Evolutionary conservation across 1,139 yeast genomes (phyloP), one percentile per base, ranked within the genome.

Genomic region (Hansenula lynferdii): DNA sequence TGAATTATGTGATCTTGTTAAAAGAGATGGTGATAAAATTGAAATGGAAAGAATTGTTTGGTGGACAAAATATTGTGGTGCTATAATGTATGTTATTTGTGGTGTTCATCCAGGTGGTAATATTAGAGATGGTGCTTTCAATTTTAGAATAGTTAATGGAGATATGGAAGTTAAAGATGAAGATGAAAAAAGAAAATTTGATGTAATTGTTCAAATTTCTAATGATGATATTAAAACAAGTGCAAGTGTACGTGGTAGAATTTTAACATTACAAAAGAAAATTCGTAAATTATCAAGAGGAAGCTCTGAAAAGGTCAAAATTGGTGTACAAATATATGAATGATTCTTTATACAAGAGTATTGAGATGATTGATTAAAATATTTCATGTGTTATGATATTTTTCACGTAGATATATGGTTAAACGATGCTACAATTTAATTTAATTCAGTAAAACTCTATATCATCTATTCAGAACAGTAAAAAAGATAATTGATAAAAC

Each of bases 81-180:
- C 78, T 40, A 67, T 80, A 47, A 77, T 80, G 83, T 80, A 76
- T 56, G 82, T 80, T 31, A 72, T 80, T 33, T 81, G 86, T 53
- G 85, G 85, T 52, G 80, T 80, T 35, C 82, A 77, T 54, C 87
- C 87, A 5, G 86, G 86, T 39, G 87, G 86, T 22, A 77, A 75
- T 50, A 77, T 80, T 31, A 66, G 82, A 48, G 80, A 76, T 22
- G 72, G 75, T 26, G 70, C 73, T 8, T 67, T 76, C 47, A 60
- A 64, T 42, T 65, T 66, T 48, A 53, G 52, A 36, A 57, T 66
- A 31, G 50, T 49, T 19, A 57, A 51, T 37, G 60, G 55, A 28
- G 60, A 56, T 18, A 42, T 41, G 46, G 48, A 43, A 19, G 54
- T 53, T 26, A 46, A 45, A 33, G 61, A 54, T 22, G 54, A 53